These are phyloP conservation scores for Rhazya stricta DNA, from an alignment of 257 asterid species.

Conservation along the genomic window DNA sequence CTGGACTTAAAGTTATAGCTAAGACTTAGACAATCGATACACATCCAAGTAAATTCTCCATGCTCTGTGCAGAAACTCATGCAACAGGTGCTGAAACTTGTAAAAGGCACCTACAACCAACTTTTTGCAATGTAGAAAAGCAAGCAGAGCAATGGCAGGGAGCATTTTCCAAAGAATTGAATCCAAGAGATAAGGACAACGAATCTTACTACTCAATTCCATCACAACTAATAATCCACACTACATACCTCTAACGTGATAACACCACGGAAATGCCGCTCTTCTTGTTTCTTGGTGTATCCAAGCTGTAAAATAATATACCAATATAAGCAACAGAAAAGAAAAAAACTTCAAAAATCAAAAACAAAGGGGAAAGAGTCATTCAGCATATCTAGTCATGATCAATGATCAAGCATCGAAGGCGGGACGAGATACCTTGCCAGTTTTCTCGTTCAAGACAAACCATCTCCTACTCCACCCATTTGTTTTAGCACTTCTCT, in stretches of 20 bases:
- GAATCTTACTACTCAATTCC: neutral
- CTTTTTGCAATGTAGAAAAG: neutral
- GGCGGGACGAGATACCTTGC: conserved; percentile 63
- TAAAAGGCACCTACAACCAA: neutral
- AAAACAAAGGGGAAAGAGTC: too few species aligned
- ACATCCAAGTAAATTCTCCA: neutral
- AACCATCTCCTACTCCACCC: conserved; percentile 98
- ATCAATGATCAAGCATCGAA: neutral
- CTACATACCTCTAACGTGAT: conserved; percentile 73
- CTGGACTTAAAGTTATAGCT: neutral
- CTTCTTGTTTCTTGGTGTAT: conserved; percentile 95
- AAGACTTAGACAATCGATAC: neutral
- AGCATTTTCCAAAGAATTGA: neutral
- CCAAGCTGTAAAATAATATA: conserved; percentile 67
- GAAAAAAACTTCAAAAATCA: too few species aligned
- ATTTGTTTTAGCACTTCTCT: conserved; percentile 79
- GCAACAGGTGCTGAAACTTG: neutral
- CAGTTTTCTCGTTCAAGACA: conserved; percentile 91
- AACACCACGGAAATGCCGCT: conserved; percentile 90
- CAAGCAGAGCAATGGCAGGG: neutral
- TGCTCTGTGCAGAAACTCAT: neutral
- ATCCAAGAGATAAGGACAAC: neutral
- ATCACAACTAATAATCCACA: neutral
- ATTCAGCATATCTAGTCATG: neutral
- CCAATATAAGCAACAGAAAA: neutral